A percentile compares a stretch with the other conserved stretches of the same genome.
phyloP scores from a whole-genome alignment of 768 basidiomycete species.

The Boletales sp. region DNA sequence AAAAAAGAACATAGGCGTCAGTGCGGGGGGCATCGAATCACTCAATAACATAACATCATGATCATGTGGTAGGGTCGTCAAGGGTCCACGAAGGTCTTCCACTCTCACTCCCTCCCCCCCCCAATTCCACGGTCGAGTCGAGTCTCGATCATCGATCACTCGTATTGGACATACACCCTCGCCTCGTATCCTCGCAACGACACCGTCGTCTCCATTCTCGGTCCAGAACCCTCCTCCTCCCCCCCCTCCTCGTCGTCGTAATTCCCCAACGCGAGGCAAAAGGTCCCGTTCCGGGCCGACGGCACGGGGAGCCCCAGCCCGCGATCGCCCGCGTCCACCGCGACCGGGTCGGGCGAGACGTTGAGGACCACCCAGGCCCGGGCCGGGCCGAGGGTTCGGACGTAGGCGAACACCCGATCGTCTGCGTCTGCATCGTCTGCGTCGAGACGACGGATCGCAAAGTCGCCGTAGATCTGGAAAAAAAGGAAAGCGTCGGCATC shows the following conservation, averaged over 20 bases:
- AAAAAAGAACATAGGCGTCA: no score
- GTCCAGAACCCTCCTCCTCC: neutral
- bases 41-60: no score
- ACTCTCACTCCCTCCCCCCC: neutral
- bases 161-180: conserved; percentile 13
- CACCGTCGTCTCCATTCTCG: conserved; percentile 4
- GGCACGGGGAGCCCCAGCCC: conserved; percentile 1
- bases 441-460: conserved; percentile 44
- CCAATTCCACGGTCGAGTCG: neutral
- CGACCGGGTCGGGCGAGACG: conserved; percentile 33
- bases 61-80: neutral
- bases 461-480: conserved; percentile 49
- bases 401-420: conserved; percentile 54
- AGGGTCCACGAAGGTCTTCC: neutral
- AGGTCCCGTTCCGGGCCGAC: no score
- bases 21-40: no score
- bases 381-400: conserved; percentile 33
- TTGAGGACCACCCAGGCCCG: conserved; percentile 46
- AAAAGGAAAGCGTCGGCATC: no score
- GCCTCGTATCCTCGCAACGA: conserved; percentile 29
- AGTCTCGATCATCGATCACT: no score
- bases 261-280: conserved; percentile 20
- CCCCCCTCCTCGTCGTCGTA: conserved; percentile 10
- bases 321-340: neutral
- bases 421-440: conserved; percentile 43